These are phyloP conservation scores for Dipteronia dyeriana DNA, from an alignment of 345 rosid species.

Conservation along the genomic window DNA sequence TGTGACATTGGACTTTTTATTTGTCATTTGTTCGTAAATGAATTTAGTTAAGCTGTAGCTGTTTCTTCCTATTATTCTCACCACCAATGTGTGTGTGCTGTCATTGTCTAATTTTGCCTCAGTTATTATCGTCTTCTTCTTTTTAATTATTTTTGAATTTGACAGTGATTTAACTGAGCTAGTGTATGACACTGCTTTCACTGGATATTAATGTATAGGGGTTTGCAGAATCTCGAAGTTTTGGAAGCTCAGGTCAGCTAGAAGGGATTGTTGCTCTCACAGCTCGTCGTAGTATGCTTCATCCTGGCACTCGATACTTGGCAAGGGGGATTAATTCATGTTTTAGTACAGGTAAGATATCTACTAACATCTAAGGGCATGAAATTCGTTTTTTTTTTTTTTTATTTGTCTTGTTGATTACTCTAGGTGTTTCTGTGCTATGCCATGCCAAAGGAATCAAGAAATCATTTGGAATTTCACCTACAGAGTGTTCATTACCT, in stretches of 20 bases:
- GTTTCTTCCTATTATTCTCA: neutral
- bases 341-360: slow-evolving; percentile 81
- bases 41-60: slow-evolving; percentile 5
- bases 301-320: slow-evolving; percentile 98
- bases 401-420: neutral
- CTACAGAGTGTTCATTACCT: neutral
- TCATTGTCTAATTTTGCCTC: slow-evolving; percentile 9
- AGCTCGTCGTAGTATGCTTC: slow-evolving; percentile 97
- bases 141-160: neutral
- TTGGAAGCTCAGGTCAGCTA: slow-evolving; percentile 88
- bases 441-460: neutral
- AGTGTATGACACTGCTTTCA: slow-evolving; percentile 44
- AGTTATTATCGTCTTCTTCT: neutral
- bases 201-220: slow-evolving; percentile 82
- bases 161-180: slow-evolving; percentile 2
- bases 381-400: neutral
- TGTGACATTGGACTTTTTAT: neutral
- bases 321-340: slow-evolving; percentile 99
- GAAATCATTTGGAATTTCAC: neutral
- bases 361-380: slow-evolving; percentile 13
- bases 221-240: slow-evolving; percentile 90
- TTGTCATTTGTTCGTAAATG: neutral
- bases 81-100: neutral
- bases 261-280: slow-evolving; percentile 91
- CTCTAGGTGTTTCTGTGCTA: neutral